phyloP scores from a whole-genome alignment of 768 basidiomycete genomes.

The Suillus cothurnatus region DNA sequence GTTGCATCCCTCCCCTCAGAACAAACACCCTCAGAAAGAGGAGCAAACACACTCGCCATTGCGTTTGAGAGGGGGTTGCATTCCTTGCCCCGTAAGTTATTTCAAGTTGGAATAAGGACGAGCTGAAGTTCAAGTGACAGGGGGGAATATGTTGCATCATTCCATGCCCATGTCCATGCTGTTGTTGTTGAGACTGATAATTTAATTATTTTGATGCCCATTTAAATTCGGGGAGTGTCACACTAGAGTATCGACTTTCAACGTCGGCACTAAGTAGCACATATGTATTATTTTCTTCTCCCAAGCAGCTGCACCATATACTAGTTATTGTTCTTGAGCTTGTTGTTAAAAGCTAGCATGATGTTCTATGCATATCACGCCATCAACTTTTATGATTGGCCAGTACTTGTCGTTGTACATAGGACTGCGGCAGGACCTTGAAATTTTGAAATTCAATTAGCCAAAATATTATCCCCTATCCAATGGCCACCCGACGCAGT shows the following conservation, averaged over 20 bases:
- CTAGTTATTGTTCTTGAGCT: background rate
- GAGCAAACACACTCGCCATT: slow-evolving; percentile 16
- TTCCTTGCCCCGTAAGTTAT: slow-evolving; percentile 34
- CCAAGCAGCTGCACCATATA: background rate
- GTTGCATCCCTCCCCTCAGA: slow-evolving; percentile 1
- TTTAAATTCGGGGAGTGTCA: background rate
- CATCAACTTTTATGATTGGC: background rate
- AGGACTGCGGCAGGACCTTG: background rate
- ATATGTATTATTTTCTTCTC: background rate
- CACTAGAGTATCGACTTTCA: background rate
- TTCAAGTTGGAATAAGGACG: background rate
- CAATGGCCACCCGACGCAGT: slow-evolving; percentile 48
- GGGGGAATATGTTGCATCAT: slow-evolving; percentile 40
- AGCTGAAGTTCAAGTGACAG: slow-evolving; percentile 14
- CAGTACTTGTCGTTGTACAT: background rate
- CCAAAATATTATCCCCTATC: background rate
- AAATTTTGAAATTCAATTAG: background rate
- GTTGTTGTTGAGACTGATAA: background rate
- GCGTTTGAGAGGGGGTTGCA: slow-evolving; percentile 33
- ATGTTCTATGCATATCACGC: background rate
- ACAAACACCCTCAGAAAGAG: background rate
- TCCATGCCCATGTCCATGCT: slow-evolving; percentile 39
- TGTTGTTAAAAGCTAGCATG: background rate
- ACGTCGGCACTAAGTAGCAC: background rate
- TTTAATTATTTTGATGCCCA: background rate